Base-by-base conservation (phyloP, 1,284 basidiomycete genomes). In the Blastosporella zonata region DNA sequence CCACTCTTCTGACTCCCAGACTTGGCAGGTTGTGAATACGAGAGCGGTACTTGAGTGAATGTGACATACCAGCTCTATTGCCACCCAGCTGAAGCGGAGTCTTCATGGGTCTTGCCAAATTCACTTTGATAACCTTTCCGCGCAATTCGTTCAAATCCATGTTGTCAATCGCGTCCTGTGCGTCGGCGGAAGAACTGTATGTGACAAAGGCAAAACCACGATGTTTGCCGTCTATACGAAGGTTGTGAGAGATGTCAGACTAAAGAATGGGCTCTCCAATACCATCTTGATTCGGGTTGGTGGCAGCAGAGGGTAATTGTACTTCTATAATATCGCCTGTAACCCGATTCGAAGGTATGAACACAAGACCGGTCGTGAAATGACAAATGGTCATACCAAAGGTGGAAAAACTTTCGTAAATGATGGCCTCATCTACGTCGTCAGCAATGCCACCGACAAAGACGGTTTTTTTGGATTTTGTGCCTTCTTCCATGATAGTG, bases 1-100 rank as follows among this genome's bases (percentile, higher is more conserved):
- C 89, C 89, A 91, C 55, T 91, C 89, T 63, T 91, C 89, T 1
- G 85, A 87, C 63, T 91, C 88, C 88, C 88, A 91, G 54, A 91
- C 88, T 90, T 43, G 18, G 43, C 27, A 10, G n/a, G 47, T n/a
- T 27, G 9, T 33, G 6, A 42, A 17, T 37, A 27, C 2, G 2
- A 21, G 29, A 22, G 17, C 3, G 15, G 27, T n/a, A 33, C 43
- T 29, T 21, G 8, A 15, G 38, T 22, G 36, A 25, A 34, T 10
- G 43, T 44, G 2, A 74, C 84, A 49, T 63, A 88, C 88, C 77
- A 43, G 89, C 84, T 70, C 84, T 77, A 68, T 89, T 90, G 36
- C 81, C 82, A 49, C 74, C 72, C 22, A 78, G 76, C 55, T 87
- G 83, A 29, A 79, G 65, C 2, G 77, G 75, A 2, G 75, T 75